These are phyloP conservation scores for Clohesyomyces aquaticus DNA, from an alignment of 495 filamentous ascomycete genomes.

Conservation along the genomic window DNA sequence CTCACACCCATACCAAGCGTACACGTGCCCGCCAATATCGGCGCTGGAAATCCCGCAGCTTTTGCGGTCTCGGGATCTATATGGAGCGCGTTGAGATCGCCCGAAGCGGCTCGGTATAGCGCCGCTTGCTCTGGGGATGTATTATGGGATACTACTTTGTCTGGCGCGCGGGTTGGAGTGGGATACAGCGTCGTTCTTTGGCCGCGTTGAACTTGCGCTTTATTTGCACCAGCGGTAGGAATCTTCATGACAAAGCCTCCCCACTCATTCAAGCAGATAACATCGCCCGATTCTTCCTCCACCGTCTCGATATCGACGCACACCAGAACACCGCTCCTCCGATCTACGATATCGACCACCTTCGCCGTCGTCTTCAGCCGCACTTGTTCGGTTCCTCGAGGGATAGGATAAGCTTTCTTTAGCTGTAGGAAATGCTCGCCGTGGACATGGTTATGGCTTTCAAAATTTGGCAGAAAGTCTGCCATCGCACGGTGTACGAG, in stretches of 20 bases:
- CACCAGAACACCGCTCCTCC: slow-evolving; percentile 14
- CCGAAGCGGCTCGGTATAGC: slow-evolving; percentile 8
- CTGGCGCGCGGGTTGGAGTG: slow-evolving; percentile 1
- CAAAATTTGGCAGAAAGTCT: slow-evolving; percentile 29
- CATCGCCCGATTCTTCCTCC: background rate
- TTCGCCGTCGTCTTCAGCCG: slow-evolving; percentile 18
- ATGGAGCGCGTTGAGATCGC: slow-evolving; percentile 8
- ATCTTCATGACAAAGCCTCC: slow-evolving; percentile 13
- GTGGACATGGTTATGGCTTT: slow-evolving; percentile 28
- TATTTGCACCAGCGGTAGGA: slow-evolving; percentile 3
- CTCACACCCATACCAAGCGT: slow-evolving; percentile 1
- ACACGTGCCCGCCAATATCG: slow-evolving; percentile 8
- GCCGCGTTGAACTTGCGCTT: background rate
- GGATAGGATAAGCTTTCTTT: slow-evolving; percentile 5
- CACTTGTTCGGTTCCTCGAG: slow-evolving; percentile 13
- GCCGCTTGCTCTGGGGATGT: slow-evolving; percentile 9
- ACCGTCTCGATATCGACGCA: slow-evolving; percentile 17
- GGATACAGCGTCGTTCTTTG: slow-evolving; percentile 10
- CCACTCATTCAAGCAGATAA: slow-evolving; percentile 24
- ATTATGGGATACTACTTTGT: background rate
- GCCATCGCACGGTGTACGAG: slow-evolving; percentile 14
- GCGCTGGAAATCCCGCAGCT: slow-evolving; percentile 2
- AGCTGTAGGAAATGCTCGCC: slow-evolving; percentile 29
- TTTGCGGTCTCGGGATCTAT: slow-evolving; percentile 12
- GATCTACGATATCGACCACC: slow-evolving; percentile 23